Evolutionary conservation across 2,329 filamentous ascomycete species (phyloP).

Genomic region (Aureobasidium melanogenum): DNA sequence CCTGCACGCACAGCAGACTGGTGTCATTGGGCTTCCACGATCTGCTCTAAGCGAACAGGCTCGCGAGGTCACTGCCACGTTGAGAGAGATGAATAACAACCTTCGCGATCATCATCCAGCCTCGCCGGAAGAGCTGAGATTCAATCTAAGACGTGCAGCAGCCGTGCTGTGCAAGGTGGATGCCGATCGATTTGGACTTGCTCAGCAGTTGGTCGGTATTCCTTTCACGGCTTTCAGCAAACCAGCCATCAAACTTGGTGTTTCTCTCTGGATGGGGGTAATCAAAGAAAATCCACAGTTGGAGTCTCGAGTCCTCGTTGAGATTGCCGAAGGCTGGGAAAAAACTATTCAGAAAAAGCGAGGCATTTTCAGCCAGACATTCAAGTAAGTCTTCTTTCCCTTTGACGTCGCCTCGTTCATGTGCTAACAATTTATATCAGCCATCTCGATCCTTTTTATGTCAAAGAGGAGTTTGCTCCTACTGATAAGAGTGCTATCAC

Average conservation of each 20-base stretch:
- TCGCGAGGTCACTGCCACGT: constrained; percentile 44
- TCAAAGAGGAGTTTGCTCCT: constrained; percentile 86
- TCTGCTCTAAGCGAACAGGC: constrained; percentile 18
- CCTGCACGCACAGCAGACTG: background rate
- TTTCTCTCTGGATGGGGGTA: constrained; percentile 92
- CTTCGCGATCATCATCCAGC: constrained; percentile 61
- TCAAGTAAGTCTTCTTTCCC: constrained; percentile 46
- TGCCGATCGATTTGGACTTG: constrained; percentile 66
- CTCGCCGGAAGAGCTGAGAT: constrained; percentile 64
- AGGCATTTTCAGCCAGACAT: constrained; percentile 68
- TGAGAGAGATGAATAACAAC: constrained; percentile 64
- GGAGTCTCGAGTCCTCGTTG: constrained; percentile 74
- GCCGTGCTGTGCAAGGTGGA: constrained; percentile 73
- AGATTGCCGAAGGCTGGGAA: constrained; percentile 89
- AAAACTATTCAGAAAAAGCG: constrained; percentile 65
- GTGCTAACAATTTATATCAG: constrained; percentile 16
- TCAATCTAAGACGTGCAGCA: constrained; percentile 75
- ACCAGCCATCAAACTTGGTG: constrained; percentile 88
- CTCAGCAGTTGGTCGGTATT: constrained; percentile 82
- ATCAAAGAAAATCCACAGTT: constrained; percentile 91
- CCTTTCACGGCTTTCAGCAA: constrained; percentile 91
- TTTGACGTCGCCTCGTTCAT: background rate
- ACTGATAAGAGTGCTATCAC: constrained; percentile 69
- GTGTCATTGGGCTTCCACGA: background rate
- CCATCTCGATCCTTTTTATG: constrained; percentile 79